Evolutionary conservation across 2,329 filamentous ascomycete species (phyloP).

Genomic region (Diplodia intermedia): DNA sequence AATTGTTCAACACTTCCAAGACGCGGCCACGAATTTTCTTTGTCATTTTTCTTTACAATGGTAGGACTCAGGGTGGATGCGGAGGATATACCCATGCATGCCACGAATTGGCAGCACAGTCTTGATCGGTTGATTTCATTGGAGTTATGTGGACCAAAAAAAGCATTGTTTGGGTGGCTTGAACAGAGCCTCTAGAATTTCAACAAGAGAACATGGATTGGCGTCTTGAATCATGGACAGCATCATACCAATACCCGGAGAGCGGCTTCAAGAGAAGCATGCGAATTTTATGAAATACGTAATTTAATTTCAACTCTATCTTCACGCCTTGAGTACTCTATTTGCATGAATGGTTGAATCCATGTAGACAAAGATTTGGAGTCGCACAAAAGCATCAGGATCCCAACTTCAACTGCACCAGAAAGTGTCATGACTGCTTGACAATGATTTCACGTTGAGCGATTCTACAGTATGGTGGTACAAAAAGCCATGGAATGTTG

Average conservation of each 20-base stretch:
- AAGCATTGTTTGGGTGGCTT: constrained; percentile 23
- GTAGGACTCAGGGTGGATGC: constrained; percentile 32
- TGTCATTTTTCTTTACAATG: neutral
- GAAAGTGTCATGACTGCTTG: too few relatives aligned
- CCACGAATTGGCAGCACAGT: constrained; percentile 27
- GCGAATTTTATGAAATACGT: neutral
- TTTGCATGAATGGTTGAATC: too few relatives aligned
- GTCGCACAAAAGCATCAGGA: too few relatives aligned
- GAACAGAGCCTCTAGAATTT: neutral
- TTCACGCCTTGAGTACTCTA: neutral
- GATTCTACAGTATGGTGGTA: too few relatives aligned
- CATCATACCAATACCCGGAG: constrained; percentile 16
- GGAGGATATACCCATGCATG: constrained; percentile 33
- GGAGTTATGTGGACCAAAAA: constrained; percentile 23
- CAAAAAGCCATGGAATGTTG: too few relatives aligned
- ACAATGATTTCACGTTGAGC: too few relatives aligned
- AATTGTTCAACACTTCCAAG: constrained; percentile 23
- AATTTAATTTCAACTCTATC: constrained; percentile 15
- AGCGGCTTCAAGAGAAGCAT: neutral
- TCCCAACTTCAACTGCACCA: too few relatives aligned
- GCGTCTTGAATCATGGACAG: constrained; percentile 12
- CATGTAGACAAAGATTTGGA: too few relatives aligned
- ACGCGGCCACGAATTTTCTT: constrained; percentile 23
- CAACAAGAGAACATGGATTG: constrained; percentile 17
- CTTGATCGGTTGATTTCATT: constrained; percentile 4